Evolutionary conservation across 2,329 filamentous ascomycete species (phyloP).

Genomic region (Aspergillus udagawae): DNA sequence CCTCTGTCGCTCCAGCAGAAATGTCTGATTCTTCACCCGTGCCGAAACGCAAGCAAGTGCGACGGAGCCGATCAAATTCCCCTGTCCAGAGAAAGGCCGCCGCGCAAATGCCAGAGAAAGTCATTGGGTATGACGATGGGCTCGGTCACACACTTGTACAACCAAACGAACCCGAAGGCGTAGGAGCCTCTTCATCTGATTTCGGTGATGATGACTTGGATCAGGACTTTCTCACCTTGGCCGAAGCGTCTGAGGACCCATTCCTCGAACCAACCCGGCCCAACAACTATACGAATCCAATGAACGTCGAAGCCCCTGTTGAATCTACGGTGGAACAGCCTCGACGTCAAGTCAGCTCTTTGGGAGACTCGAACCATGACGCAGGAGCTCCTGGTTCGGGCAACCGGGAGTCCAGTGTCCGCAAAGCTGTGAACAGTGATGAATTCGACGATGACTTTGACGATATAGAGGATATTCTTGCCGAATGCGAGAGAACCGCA

Average conservation of each 20-base stretch:
- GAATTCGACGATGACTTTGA: constrained; percentile 69
- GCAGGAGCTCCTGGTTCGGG: constrained; percentile 5
- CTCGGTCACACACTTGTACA: constrained; percentile 1
- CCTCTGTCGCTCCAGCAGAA: constrained; percentile 21
- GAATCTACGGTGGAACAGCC: background rate
- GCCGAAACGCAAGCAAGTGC: constrained; percentile 30
- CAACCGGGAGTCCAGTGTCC: constrained; percentile 13
- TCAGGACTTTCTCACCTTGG: constrained; percentile 41
- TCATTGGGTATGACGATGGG: background rate
- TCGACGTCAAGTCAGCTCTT: constrained; percentile 1
- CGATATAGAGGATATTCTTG: constrained; percentile 55
- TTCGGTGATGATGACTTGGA: constrained; percentile 48
- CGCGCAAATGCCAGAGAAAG: background rate
- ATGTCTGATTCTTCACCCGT: constrained; percentile 44
- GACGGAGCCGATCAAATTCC: constrained; percentile 29
- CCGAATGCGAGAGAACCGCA: constrained; percentile 48
- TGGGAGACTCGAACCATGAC: background rate
- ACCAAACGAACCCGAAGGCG: background rate
- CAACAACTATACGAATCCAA: background rate
- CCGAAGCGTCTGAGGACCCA: constrained; percentile 30
- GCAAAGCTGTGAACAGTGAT: constrained; percentile 39
- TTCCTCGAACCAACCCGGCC: constrained; percentile 17
- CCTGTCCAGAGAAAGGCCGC: constrained; percentile 21
- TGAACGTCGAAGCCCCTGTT: constrained; percentile 1
- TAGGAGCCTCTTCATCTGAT: constrained; percentile 37